Evolutionary conservation across 805 yeast species (phyloP).

Genomic region (Suhomyces emberorum): DNA sequence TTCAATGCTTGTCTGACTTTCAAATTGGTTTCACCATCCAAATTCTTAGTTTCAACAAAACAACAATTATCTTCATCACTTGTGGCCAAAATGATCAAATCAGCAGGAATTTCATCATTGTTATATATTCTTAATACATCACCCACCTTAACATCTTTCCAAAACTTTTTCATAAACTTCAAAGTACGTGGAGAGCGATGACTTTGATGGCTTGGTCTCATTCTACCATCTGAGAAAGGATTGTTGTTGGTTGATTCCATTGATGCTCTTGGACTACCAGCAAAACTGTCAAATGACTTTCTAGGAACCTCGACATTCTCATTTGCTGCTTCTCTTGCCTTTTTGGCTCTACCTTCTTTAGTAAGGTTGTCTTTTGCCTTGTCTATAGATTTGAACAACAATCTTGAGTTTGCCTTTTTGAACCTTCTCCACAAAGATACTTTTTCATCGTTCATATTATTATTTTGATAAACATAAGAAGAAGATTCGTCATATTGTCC

Average conservation of each 20-base stretch:
- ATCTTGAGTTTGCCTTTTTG: slow-evolving; percentile 48
- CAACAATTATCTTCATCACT: slow-evolving; percentile 69
- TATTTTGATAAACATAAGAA: slow-evolving; percentile 40
- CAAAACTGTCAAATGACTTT: slow-evolving; percentile 28
- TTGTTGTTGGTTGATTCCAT: slow-evolving; percentile 5
- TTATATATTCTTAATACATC: slow-evolving; percentile 64
- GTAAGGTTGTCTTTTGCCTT: slow-evolving; percentile 29
- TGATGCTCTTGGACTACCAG: slow-evolving; percentile 3
- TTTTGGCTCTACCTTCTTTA: slow-evolving; percentile 32
- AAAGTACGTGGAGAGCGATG: slow-evolving; percentile 17
- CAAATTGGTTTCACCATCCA: slow-evolving; percentile 76
- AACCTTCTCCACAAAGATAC: slow-evolving; percentile 67
- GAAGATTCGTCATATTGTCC: slow-evolving; percentile 31
- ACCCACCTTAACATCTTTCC: slow-evolving; percentile 78
- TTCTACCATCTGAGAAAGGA: slow-evolving; percentile 3
- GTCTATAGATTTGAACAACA: slow-evolving; percentile 25
- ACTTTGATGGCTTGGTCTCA: slow-evolving; percentile 12
- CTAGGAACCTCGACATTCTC: slow-evolving; percentile 7
- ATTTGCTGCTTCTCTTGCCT: slow-evolving; percentile 9
- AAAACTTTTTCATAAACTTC: slow-evolving; percentile 35
- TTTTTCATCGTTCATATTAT: slow-evolving; percentile 60
- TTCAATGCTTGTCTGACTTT: slow-evolving; percentile 74
- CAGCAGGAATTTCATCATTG: slow-evolving; percentile 79
- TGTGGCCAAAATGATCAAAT: slow-evolving; percentile 61
- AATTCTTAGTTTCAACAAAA: slow-evolving; percentile 65